phyloP scores from a whole-genome alignment of 2,329 filamentous ascomycete species.

The Aphanocladium album region DNA sequence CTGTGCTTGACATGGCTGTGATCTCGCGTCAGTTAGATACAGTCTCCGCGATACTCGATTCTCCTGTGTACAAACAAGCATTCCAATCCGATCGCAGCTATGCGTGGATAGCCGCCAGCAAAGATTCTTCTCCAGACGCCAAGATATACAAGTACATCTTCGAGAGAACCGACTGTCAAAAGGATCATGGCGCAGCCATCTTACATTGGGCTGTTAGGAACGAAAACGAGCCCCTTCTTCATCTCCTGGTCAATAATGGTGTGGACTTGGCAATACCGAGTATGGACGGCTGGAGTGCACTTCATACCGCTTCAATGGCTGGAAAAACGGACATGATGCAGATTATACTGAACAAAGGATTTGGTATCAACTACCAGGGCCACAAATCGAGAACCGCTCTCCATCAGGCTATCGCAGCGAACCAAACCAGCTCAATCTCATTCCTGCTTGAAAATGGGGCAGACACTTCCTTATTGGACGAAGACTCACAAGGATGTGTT shows the following conservation, averaged over 20 bases:
- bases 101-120: neutral
- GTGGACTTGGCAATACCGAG: neutral
- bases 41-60: neutral
- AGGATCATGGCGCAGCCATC: neutral
- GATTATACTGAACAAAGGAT: neutral
- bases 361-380: neutral
- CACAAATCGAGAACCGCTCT: neutral
- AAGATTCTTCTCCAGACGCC: neutral
- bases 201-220: neutral
- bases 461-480: neutral
- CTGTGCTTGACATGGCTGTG: neutral
- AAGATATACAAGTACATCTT: neutral
- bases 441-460: slow-evolving; percentile 10
- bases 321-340: neutral
- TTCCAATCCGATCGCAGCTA: neutral
- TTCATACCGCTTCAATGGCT: neutral
- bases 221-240: neutral
- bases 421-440: neutral
- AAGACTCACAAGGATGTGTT: neutral
- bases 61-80: neutral
- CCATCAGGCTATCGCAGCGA: neutral
- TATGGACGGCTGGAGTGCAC: neutral
- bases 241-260: neutral
- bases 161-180: neutral
- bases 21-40: neutral